These are phyloP conservation scores for Lyophyllum decastes DNA, from an alignment of 768 basidiomycete species.

Conservation along the genomic window DNA sequence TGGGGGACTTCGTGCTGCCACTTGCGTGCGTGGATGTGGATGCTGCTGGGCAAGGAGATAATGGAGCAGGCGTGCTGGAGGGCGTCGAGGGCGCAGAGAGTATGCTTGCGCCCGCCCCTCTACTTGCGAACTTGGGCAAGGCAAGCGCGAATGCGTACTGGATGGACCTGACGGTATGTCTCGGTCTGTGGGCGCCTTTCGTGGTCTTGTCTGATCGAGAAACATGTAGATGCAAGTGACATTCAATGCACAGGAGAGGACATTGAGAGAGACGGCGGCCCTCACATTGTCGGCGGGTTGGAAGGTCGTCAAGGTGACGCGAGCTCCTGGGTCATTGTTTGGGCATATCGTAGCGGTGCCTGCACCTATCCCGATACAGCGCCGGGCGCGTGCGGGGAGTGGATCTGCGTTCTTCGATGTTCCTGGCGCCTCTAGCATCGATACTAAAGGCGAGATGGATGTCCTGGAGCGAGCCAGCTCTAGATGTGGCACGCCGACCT, in stretches of 20 bases:
- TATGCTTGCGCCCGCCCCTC: conserved; percentile 55
- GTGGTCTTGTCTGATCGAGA: neutral
- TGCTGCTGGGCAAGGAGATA: conserved; percentile 17
- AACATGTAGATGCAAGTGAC: conserved; percentile 62
- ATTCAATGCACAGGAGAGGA: conserved; percentile 72
- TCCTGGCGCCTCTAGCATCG: neutral
- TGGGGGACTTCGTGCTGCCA: conserved; percentile 73
- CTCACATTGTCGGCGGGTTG: conserved; percentile 60
- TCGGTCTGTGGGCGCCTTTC: neutral
- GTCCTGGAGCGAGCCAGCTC: conserved; percentile 47
- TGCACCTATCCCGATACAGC: conserved; percentile 43
- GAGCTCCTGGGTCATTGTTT: conserved; percentile 65
- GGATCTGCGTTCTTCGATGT: conserved; percentile 26
- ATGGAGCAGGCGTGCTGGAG: conserved; percentile 26
- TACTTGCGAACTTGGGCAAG: conserved; percentile 75
- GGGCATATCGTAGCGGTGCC: conserved; percentile 74
- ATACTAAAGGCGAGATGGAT: conserved; percentile 25
- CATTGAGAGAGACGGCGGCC: conserved; percentile 60
- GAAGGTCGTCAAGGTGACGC: conserved; percentile 57
- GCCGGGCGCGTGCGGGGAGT: conserved; percentile 21
- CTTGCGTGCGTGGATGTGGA: conserved; percentile 64
- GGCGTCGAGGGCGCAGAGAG: conserved; percentile 54
- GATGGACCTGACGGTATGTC: conserved; percentile 65
- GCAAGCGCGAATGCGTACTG: conserved; percentile 71
- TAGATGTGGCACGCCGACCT: conserved; percentile 62